Base-by-base conservation (phyloP, 1,284 basidiomycete species). In the Cryptococcus neoformans region DNA sequence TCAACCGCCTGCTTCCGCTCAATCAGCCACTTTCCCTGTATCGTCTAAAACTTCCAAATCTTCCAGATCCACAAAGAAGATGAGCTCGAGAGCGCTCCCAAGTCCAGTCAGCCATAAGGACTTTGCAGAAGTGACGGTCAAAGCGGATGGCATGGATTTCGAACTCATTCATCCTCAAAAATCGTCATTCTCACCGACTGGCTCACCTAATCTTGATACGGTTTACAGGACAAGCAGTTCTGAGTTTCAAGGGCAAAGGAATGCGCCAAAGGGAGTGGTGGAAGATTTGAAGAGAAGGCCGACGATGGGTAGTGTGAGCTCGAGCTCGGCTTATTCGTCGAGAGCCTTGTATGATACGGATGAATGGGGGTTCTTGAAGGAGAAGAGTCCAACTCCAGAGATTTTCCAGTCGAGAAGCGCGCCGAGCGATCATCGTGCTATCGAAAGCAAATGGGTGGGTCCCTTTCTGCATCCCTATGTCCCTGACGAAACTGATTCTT, bases 391-490 rank as follows among this genome's bases (percentile, higher is more conserved):
- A 5, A 66, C 63, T 8, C 72, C 73, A 6, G 69, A 72, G 40
- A 71, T 75, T 8, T 74, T 73, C 60, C 56, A 59, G 45, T 60
- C 63, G n/a, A 59, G 72, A 38, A 57, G 63, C 16, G 55, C 67
- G 17, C 52, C 64, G 4, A 59, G 62, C 6, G 72, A 72, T n/a
- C 64, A 70, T 21, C 65, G 74, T 6, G 57, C 62, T 3, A 58
- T 64, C 6, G 76, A 78, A 58, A 66, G 69, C 57, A 78, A 75
- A 68, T 76, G 75, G 74, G 72, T 73, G 37, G 48, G 68, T 64
- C 12, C 1, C 28, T 39, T 10, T 5, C 16, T 5, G 34, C 3
- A 40, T 28, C 5, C 35, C 6, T 39, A 41, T 38, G 28, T 28
- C 28, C 28, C 28, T 28, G 4, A 28, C 28, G 4, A 4, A 28